Base-by-base conservation (phyloP, 2,329 filamentous ascomycete species). In the Hypoxylon sp. region DNA sequence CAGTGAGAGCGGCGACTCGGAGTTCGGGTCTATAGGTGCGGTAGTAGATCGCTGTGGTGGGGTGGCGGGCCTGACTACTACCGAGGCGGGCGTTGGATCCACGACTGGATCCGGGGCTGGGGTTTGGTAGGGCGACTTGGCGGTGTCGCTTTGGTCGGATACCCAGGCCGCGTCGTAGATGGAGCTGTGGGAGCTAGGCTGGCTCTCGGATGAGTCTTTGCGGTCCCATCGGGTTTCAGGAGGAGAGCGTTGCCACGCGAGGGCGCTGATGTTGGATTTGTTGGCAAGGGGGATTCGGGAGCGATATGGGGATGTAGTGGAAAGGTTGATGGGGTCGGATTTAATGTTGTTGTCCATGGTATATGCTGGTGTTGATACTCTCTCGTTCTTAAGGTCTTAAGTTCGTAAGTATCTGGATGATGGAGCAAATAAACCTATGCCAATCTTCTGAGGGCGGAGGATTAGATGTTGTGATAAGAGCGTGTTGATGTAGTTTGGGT, bases 191-290 rank as follows among this genome's bases (percentile, higher is more conserved):
- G 77, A 71, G 67, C 80, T 82, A 2, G 79, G 77, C 24, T 69
- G 71, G 13, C 75, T 76, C 53, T 82, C 79, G 1, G 80, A 81
- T 2, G 81, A 82, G 65, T 82, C 79, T 58, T 74, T 80, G 77
- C 52, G 77, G 59, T 58, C 76, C 78, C 66, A 82, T 57, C 35
- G 73, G 14, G 24, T 50, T 14, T 54, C 47, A 10, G 52, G 54
- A n/a, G 59, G 17, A 11, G 39, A 31, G 33, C 24, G 50, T 26
- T 62, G 57, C 2, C 29, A 26, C 6, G 74, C n/a, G 47, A 33
- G 48, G 55, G 44, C 29, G 65, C 26, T 63, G 52, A 73, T 47
- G 69, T 77, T 76, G 48, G 74, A 72, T 59, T 58, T 67, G 66
- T 77, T 77, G 10, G 72, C 72, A 33, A 77, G 67, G 9, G 76